A percentile compares a stretch with the other conserved stretches of the same genome.
Evolutionary conservation across 78 protist species (phyloP).

Genomic region (Polysphondylium violaceum): DNA sequence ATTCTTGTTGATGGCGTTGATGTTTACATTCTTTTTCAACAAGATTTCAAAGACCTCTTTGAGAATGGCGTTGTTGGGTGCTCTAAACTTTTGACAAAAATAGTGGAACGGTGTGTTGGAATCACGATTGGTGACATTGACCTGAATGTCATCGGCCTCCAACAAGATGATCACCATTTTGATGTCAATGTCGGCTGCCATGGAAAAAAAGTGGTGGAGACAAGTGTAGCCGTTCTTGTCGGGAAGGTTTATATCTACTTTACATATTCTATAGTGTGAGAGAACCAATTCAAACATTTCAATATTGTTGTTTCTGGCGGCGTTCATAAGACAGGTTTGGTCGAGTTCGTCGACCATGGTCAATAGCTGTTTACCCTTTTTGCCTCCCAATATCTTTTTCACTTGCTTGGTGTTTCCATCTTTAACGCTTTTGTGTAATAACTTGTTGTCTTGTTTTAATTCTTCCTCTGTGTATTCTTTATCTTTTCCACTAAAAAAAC

Average conservation of each 20-base stretch:
- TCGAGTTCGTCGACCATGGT: constrained; percentile 39
- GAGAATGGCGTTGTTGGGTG: constrained; percentile 21
- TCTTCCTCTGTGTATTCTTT: constrained; percentile 62
- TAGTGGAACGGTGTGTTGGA: constrained; percentile 85
- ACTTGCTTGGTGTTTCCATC: constrained; percentile 53
- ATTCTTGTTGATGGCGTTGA: constrained; percentile 73
- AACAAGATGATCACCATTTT: constrained; percentile 21
- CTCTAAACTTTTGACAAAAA: constrained; percentile 81
- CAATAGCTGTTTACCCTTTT: constrained; percentile 4
- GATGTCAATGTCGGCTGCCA: constrained; percentile 25
- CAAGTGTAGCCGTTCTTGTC: constrained; percentile 80
- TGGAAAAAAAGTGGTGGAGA: constrained; percentile 64
- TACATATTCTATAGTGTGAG: constrained; percentile 22
- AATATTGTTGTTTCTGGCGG: constrained; percentile 30
- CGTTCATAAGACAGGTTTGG: constrained; percentile 28
- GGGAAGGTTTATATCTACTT: constrained; percentile 73
- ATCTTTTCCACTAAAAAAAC: background rate
- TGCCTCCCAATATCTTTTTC: constrained; percentile 17
- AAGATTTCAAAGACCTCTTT: constrained; percentile 58
- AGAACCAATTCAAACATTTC: constrained; percentile 68
- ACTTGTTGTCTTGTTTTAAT: constrained; percentile 21
- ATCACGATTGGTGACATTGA: constrained; percentile 78
- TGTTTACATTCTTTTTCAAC: constrained; percentile 56
- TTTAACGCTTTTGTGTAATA: constrained; percentile 22
- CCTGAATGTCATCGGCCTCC: constrained; percentile 61